A percentile compares a stretch with the other conserved stretches of the same genome.
Conservation (phyloP, 176 grass and related monocot genomes). For the Eremochloa ophiuroides region DNA sequence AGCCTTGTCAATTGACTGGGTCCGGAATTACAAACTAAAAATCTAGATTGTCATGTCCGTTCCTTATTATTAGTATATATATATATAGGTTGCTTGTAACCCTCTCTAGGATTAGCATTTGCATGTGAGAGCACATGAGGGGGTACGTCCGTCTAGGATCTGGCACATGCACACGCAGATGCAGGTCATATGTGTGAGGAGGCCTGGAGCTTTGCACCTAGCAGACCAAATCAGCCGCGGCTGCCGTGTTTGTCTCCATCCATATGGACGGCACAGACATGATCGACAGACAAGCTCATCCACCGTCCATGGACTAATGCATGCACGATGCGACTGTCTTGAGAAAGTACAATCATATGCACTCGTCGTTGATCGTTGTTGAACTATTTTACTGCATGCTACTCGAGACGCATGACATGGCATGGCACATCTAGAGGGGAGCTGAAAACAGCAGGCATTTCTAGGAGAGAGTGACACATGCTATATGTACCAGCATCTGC, state of each 20-base stretch:
- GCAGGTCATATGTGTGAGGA: conserved; percentile 26
- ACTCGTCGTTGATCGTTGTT: not conserved
- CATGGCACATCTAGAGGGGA: conserved; percentile 17
- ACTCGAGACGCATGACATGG: not conserved
- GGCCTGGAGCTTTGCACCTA: conserved; percentile 27
- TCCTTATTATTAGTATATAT: not conserved
- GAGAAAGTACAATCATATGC: conserved; percentile 5
- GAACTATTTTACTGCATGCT: conserved; percentile 3
- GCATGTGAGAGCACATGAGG: conserved; percentile 77
- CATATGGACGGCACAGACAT: conserved; percentile 10
- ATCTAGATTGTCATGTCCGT: conserved; percentile 21
- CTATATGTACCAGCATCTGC: not conserved
- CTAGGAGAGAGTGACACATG: conserved; percentile 34
- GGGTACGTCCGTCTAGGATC: conserved; percentile 42
- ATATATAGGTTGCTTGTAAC: conserved; percentile 36
- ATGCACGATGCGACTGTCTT: conserved; percentile 12
- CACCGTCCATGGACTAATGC: not conserved
- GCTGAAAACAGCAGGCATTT: conserved; percentile 27
- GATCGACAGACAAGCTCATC: not conserved
- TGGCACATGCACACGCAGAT: conserved; percentile 32
- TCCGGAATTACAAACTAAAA: conserved; percentile 9
- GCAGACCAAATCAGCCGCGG: conserved; percentile 35
- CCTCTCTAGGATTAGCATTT: conserved; percentile 22
- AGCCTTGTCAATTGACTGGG: not conserved
- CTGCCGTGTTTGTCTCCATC: conserved; percentile 32